Conservation (phyloP, 176 grass and related monocot genomes). For the Hyparrhenia diplandra region DNA sequence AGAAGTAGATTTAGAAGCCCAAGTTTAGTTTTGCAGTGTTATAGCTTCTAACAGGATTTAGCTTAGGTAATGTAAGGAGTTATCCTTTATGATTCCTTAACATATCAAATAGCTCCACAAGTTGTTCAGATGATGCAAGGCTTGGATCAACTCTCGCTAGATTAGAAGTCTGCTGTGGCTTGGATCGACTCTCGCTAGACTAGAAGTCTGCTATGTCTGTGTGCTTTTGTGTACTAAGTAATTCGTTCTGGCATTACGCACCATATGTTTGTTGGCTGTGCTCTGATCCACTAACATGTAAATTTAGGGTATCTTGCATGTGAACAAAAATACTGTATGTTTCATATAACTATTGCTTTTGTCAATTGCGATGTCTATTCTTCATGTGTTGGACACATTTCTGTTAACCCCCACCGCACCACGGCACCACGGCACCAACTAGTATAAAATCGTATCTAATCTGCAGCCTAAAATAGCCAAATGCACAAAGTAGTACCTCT, state of each 20-base stretch:
- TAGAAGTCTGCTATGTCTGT: neutral
- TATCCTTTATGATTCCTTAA: neutral
- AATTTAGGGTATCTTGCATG: neutral
- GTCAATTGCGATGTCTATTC: neutral
- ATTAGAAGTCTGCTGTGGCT: neutral
- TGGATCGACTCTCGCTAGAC: neutral
- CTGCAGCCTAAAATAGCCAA: neutral
- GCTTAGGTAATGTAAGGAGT: neutral
- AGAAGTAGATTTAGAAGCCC: conserved; percentile 31
- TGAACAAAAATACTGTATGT: neutral
- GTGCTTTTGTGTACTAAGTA: neutral
- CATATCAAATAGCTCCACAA: neutral
- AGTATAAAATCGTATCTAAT: neutral
- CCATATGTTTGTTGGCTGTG: conserved; percentile 2
- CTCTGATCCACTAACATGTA: conserved; percentile 1
- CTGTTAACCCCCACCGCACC: neutral
- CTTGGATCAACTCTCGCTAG: neutral
- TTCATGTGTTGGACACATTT: neutral
- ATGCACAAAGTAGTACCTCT: neutral
- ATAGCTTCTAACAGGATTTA: conserved; percentile 22
- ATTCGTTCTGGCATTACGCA: neutral
- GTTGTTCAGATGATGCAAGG: neutral
- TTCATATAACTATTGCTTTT: neutral
- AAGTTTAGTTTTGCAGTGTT: conserved; percentile 31
- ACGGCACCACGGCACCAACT: no score